These are phyloP conservation scores for Aaosphaeria pasadenensis DNA, from an alignment of 2,329 filamentous ascomycete genomes.

Conservation along the genomic window DNA sequence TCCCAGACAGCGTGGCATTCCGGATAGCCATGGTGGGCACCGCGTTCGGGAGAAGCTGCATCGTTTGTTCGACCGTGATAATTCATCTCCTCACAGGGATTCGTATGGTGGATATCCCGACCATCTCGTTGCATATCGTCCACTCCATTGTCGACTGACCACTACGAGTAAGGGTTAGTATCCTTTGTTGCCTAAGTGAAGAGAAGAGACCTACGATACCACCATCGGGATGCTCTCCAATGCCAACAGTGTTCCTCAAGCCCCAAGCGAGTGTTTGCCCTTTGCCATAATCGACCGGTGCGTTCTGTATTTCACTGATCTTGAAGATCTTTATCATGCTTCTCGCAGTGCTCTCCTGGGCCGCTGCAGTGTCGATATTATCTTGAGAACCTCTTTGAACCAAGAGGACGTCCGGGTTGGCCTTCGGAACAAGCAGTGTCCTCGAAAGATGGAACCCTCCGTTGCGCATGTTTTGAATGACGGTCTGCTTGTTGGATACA, in stretches of 20 bases:
- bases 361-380: constrained; percentile 57
- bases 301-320: constrained; percentile 34
- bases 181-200: background rate
- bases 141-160: constrained; percentile 63
- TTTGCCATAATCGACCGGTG: constrained; percentile 46
- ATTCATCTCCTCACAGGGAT: constrained; percentile 69
- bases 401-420: constrained; percentile 49
- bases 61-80: constrained; percentile 59
- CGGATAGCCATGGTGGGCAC: constrained; percentile 59
- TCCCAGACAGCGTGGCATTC: constrained; percentile 63
- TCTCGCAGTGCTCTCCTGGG: constrained; percentile 50
- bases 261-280: constrained; percentile 59
- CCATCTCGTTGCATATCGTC: constrained; percentile 58
- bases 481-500: constrained; percentile 3
- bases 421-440: constrained; percentile 3
- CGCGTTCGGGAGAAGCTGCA: constrained; percentile 29
- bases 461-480: constrained; percentile 5
- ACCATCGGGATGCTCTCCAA: constrained; percentile 54
- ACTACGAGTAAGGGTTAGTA: constrained; percentile 31
- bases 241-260: constrained; percentile 65
- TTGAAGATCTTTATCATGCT: constrained; percentile 61
- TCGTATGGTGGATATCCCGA: constrained; percentile 59
- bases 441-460: constrained; percentile 2
- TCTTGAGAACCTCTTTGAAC: constrained; percentile 60
- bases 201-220: constrained; percentile 3